phyloP scores from a whole-genome alignment of 2,329 filamentous ascomycete species.

The Phialemoniopsis sp. region DNA sequence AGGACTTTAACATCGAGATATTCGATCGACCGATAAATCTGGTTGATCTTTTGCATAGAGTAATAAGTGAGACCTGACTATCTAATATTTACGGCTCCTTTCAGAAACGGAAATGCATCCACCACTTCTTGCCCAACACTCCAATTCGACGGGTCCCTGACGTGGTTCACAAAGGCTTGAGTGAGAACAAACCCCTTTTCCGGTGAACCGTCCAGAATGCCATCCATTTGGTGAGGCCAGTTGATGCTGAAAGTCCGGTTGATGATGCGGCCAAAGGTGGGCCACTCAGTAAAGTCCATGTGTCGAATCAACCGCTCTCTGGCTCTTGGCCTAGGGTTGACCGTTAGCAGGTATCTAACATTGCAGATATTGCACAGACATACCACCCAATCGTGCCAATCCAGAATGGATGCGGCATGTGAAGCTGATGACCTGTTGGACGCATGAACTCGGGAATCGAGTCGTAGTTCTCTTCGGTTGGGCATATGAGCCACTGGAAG shows the following conservation, averaged over 20 bases:
- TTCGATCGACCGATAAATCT: no score
- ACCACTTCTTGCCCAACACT: constrained; percentile 7
- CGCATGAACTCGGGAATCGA: constrained; percentile 7
- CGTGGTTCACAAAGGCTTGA: constrained; percentile 6
- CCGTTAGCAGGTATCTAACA: neutral
- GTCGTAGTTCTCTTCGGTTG: constrained; percentile 6
- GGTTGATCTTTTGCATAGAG: no score
- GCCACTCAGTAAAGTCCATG: constrained; percentile 5
- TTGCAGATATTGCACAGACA: neutral
- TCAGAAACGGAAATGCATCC: constrained; percentile 5
- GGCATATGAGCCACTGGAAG: constrained; percentile 5
- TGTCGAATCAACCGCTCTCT: constrained; percentile 5
- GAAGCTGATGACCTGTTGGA: constrained; percentile 4
- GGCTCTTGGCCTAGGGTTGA: constrained; percentile 2
- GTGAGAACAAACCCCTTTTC: constrained; percentile 4
- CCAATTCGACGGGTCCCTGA: constrained; percentile 6
- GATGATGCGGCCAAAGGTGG: constrained; percentile 1
- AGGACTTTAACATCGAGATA: no score
- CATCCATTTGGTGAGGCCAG: constrained; percentile 3
- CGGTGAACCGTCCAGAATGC: constrained; percentile 4
- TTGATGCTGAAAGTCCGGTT: constrained; percentile 3
- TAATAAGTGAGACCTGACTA: no score
- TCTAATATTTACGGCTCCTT: constrained; percentile 7
- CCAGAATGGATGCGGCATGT: constrained; percentile 8
- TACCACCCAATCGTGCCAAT: constrained; percentile 6